Conservation (phyloP, 805 yeast genomes). For the Nakazawaea molendinolei region DNA sequence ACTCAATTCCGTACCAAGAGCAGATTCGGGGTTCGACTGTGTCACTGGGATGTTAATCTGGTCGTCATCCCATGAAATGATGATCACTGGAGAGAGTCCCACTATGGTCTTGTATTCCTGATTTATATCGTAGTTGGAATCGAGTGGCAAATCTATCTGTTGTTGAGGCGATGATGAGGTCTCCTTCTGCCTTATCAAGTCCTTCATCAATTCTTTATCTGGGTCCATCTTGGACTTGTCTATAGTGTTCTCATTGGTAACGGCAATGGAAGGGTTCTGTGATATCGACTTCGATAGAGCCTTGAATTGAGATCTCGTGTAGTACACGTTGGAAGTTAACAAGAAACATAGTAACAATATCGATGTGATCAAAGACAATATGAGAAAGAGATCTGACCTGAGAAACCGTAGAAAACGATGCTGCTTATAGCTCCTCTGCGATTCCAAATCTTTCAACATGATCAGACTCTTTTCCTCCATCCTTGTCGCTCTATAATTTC, state of each 20-base stretch:
- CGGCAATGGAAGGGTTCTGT: slow-evolving; percentile 3
- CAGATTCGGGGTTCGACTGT: slow-evolving; percentile 9
- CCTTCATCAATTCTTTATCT: slow-evolving; percentile 3
- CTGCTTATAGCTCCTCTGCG: neutral
- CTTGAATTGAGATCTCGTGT: too few species aligned
- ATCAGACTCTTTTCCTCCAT: too few species aligned
- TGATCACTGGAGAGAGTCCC: slow-evolving; percentile 24
- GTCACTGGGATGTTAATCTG: slow-evolving; percentile 5
- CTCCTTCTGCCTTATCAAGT: neutral
- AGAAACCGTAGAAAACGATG: neutral
- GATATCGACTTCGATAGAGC: too few species aligned
- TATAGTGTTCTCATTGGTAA: slow-evolving; percentile 7
- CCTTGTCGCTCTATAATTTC: too few species aligned
- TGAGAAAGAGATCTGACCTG: slow-evolving; percentile 4
- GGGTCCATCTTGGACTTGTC: neutral
- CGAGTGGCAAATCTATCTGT: neutral
- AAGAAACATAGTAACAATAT: slow-evolving; percentile 4
- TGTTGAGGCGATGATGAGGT: neutral
- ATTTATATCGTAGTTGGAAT: slow-evolving; percentile 15
- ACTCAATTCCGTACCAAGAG: neutral
- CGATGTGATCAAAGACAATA: slow-evolving; percentile 3
- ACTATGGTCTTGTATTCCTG: slow-evolving; percentile 27
- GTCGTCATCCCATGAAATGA: slow-evolving; percentile 22
- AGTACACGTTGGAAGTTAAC: neutral
- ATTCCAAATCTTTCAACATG: neutral